Base-by-base conservation (phyloP, 2,329 filamentous ascomycete species). In the Byssothecium circinans region DNA sequence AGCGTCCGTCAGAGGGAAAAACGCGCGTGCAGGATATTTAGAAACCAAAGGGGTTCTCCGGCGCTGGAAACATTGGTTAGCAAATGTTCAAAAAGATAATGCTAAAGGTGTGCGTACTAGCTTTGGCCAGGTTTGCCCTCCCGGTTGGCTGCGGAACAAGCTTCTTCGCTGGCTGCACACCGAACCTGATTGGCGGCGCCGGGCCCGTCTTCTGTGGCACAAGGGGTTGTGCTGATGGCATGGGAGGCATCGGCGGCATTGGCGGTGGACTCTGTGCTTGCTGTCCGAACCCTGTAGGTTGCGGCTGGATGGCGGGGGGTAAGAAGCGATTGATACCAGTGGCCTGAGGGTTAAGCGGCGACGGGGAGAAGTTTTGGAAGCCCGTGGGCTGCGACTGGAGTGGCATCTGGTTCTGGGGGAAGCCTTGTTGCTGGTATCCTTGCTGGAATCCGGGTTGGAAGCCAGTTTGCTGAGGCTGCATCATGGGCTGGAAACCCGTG, bases 51-150 rank as follows among this genome's bases (percentile, higher is more conserved):
- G 85, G 85, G 67, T 88, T 88, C 61, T 84, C 78, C 41, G 85
- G 83, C 49, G 85, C 84, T 87, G 34, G 77, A 82, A 14, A 23
- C 12, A 4, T 8, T 4, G n/a, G 37, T 49, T 17, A 52, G 34
- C 41, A 37, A 29, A 10, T 53, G 19, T 44, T 27, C 19, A 23
- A 15, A 25, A 14, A 18, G 12, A 17, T 17, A 8, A 11, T 23
- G 19, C n/a, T n/a, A 23, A 25, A 10, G 23, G 46, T 22, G 32
- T 20, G 91, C 92, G 87, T 86, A 97, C 92, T 99, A 65, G 94
- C 94, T 83, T 95, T 89, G 43, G 88, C 81, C 58, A 99, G 80
- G 70, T 97, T 96, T 47, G 94, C 94, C 76, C 88, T 85, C 55
- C 94, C 94, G 6, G 94, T 99, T 22, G 90, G 81, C 75, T 97